Base-by-base conservation (phyloP, 305 asterid genomes). In the Stenogyne calaminthoides region DNA sequence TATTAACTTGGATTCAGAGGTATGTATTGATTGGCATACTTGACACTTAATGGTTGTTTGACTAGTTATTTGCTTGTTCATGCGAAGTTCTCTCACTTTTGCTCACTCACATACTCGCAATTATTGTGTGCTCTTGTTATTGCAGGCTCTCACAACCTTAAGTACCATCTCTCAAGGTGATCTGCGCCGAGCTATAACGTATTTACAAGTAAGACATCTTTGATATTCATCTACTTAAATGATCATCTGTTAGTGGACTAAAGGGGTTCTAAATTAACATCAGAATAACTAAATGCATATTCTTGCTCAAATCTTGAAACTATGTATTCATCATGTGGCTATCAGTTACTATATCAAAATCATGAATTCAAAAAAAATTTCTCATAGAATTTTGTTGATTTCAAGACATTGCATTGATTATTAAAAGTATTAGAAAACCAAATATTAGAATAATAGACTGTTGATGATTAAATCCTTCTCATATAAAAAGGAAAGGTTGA, bases 151-250 rank as follows among this genome's bases (percentile, higher is more conserved):
- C 77, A 80, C 91, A 74, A 84, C 93, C 70, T 81, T 91, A 69
- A 86, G 95, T 77, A 82, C 95, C 71, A 91, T 94, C 72, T 91
- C 99, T 9, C 98, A 90, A 83, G 98, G 97, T 69, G 97, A 92
- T 82, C 83, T 92, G 37, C 93, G 96, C 44, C 88, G 97, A 67
- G 98, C 96, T 37, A 94, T 91, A 77, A 91, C 99, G 49, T 93
- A 84, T 83, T 84, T 93, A 67, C 98, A 93, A 82, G 98, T 93
- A 87, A 77, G 88, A 73, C 29, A 2, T 25, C 3, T 25, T 2
- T 25, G 2, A 25, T 25, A 1, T 25, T 25, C 29, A 25, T 25
- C 29, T 25, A 25, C 29, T 25, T 25, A 2, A 25, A 25, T 36
- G 62, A 14, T 7, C 47, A 36, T 61, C 10, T 16, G 6, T 58